Base-by-base conservation (phyloP, 192 early-diverging fungal species). In the Mortierella antarctica region DNA sequence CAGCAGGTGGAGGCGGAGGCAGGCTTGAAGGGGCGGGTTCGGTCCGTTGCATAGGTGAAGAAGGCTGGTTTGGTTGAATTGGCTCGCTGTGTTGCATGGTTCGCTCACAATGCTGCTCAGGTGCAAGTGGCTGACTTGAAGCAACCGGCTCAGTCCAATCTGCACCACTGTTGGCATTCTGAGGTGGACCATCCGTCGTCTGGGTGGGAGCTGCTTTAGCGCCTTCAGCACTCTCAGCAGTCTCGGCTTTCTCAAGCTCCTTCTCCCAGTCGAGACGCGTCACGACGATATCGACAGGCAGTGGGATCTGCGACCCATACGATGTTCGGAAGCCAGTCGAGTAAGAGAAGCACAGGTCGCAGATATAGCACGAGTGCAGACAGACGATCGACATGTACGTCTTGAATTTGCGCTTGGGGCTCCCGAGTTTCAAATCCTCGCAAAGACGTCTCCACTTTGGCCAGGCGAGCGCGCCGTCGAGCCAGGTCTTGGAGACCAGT, bases 371-470 rank as follows among this genome's bases (percentile, higher is more conserved):
- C 12, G 62, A 73, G 14, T 44, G 14, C 4, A 63, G 47, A n/a
- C 71, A 73, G 39, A 65, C 72, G 7, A 74, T 15, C 8, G 64
- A 57, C 72, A 74, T 66, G 42, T 61, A 42, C 0, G 63, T 45
- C 13, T 42, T 8, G 42, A 67, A 74, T 23, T 74, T 74, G 3
- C 13, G 20, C 39, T 31, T 48, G 40, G 65, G 63, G 4, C 31
- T 10, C 1, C 72, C 72, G 2, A 74, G 47, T 7, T 47, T 60
- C 2, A 39, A 4, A 15, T 2, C 44, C 13, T 56, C 39, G 20
- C 57, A 61, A 1, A 60, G 18, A n/a, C 8, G 45, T 12, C 40
- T 20, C 72, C 72, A 74, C 17, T 44, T 23, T 31, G 47, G 63
- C 17, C 39, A 67, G 12, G 57, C n/a, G 4, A 50, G 56, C 9